Base-by-base conservation (phyloP, 1,284 basidiomycete genomes). In the Pisolithus thermaeus region DNA sequence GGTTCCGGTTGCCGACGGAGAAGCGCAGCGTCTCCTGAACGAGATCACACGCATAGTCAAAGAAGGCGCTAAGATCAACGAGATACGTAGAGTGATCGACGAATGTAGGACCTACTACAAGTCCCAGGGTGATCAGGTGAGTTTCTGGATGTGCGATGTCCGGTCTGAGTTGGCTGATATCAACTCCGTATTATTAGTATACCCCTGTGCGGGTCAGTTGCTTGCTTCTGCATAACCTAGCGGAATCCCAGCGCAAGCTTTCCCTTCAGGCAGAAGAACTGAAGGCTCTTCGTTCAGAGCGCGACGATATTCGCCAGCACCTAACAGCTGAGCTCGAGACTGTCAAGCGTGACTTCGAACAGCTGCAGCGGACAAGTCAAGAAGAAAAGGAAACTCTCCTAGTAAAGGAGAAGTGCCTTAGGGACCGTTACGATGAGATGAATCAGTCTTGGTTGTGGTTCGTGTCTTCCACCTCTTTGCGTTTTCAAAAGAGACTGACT, bases 391-490 rank as follows among this genome's bases (percentile, higher is more conserved):
- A 72, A 3, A 63, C 59, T 1, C 64, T 70, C n/a, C 61, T 69
- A 42, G 55, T 55, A 12, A 59, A 64, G 14, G 70, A 73, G 61
- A 64, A 64, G 46, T 66, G 58, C 49, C 60, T 74, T 49, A 59
- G 69, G 52, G 67, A 67, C 27, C 70, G 66, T 45, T 67, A 66
- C 27, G 70, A 67, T 51, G 59, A 65, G 16, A 58, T 71, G 53
- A 63, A 69, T 37, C 49, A 44, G n/a, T 66, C 68, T 51, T 73
- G 72, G 72, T 70, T 60, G 61, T 52, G 58, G 73, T 74, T 54
- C 58, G 70, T 56, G 50, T 47, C 36, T 18, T 32, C 39, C 18
- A 12, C 14, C 44, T 30, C 14, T 38, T 22, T 30, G 51, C 47
- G 53, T 55, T 56, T 50, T 18, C 16, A 9, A 18, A 39, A 48